Evolutionary conservation across 306 rosid species (phyloP).

Genomic region (Glycine tomentella): DNA sequence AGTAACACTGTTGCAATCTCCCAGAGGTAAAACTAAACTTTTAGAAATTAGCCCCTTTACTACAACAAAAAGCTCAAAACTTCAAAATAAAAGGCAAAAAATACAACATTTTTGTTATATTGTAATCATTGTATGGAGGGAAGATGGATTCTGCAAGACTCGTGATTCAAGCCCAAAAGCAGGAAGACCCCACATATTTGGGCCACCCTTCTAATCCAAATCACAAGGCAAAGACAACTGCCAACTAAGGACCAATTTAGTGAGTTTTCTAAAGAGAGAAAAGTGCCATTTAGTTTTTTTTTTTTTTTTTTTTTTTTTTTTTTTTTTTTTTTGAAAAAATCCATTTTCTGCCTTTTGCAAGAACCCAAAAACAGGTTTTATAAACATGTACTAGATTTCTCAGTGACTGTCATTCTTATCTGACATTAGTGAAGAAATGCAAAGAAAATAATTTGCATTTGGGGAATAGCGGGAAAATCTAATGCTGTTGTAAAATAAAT

Average conservation of each 20-base stretch:
- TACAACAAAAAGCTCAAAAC: not conserved
- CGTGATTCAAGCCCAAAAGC: not conserved
- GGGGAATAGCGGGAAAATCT: not conserved
- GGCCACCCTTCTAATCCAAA: not conserved
- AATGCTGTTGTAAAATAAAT: not conserved
- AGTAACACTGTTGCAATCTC: conserved; percentile 1
- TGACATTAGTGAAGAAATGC: conserved; percentile 22
- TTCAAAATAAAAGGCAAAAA: not conserved
- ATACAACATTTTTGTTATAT: not conserved
- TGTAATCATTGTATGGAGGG: not conserved
- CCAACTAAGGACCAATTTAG: not conserved
- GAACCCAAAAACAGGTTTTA: no score
- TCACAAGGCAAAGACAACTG: not conserved
- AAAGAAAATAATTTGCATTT: conserved; percentile 1
- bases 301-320: no score
- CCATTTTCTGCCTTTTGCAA: no score
- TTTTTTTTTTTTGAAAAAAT: no score
- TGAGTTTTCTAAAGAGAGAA: not conserved
- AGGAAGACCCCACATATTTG: not conserved
- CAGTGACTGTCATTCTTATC: no score
- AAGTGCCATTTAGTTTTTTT: not conserved
- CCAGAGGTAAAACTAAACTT: not conserved
- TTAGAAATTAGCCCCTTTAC: not conserved
- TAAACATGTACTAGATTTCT: no score
- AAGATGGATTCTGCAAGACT: not conserved